Percentiles rank a stretch among this genome's conserved stretches.
Conservation (phyloP, 331 rosid species). For the Erythrophleum ivorense region DNA sequence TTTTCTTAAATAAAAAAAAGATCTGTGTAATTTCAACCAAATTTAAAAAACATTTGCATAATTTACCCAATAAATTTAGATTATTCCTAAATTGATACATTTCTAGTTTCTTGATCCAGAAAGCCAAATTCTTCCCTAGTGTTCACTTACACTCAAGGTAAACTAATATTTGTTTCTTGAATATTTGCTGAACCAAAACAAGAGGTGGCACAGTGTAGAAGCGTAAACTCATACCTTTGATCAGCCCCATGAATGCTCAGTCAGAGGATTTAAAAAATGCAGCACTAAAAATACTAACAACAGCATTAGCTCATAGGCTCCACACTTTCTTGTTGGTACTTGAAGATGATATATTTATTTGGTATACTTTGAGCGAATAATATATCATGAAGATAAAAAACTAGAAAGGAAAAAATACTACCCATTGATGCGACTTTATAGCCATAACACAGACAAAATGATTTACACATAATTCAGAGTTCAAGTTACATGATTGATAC, state of each 20-base stretch:
- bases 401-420: background rate
- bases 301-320: conserved; percentile 23
- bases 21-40: too few relatives aligned
- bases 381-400: conserved; percentile 35
- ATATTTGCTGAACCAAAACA: too few relatives aligned
- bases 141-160: background rate
- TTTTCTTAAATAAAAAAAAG: too few relatives aligned
- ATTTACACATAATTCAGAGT: conserved; percentile 48
- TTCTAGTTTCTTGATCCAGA: conserved; percentile 1
- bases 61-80: too few relatives aligned
- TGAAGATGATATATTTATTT: background rate
- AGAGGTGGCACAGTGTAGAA: too few relatives aligned
- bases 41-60: too few relatives aligned
- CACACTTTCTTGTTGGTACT: background rate
- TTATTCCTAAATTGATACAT: background rate
- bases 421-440: conserved; percentile 35
- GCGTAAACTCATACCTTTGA: background rate
- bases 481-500: conserved; percentile 59
- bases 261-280: conserved; percentile 22
- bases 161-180: too few relatives aligned
- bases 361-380: conserved; percentile 36
- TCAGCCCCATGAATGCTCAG: conserved; percentile 16
- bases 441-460: conserved; percentile 41
- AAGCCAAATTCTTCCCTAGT: conserved; percentile 24
- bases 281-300: conserved; percentile 16